Evolutionary conservation across 495 filamentous ascomycete genomes (phyloP).

Genomic region (Ascodesmis nigricans): DNA sequence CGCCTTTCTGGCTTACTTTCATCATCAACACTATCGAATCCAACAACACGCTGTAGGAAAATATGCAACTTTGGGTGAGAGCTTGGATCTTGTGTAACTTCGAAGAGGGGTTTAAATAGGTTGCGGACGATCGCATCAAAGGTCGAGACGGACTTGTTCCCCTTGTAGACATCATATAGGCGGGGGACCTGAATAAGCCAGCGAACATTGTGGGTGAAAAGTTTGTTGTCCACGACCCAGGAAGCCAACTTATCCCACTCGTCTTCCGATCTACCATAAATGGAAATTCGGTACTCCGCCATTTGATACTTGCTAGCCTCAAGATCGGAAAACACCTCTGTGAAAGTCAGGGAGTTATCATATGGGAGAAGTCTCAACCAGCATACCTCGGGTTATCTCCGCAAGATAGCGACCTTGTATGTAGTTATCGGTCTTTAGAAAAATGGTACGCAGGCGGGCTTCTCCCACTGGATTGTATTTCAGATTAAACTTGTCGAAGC

Average conservation of each 20-base stretch:
- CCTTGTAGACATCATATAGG: constrained; percentile 88
- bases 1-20: constrained; percentile 90
- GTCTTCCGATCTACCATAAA: constrained; percentile 75
- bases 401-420: constrained; percentile 89
- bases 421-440: constrained; percentile 95
- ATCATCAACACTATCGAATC: constrained; percentile 93
- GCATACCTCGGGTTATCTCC: constrained; percentile 57
- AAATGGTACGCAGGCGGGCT: constrained; percentile 83
- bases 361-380: too few relatives aligned
- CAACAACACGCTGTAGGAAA: constrained; percentile 84
- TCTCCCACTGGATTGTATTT: constrained; percentile 98
- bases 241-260: constrained; percentile 97
- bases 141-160: constrained; percentile 57
- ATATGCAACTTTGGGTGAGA: constrained; percentile 85
- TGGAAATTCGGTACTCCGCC: constrained; percentile 96
- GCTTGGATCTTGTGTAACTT: constrained; percentile 69
- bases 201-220: constrained; percentile 90
- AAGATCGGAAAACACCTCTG: constrained; percentile 89
- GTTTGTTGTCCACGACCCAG: constrained; percentile 98
- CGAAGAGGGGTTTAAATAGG: constrained; percentile 81
- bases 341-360: not conserved
- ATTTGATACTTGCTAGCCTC: constrained; percentile 99
- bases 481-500: constrained; percentile 97
- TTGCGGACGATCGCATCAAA: constrained; percentile 85
- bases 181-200: constrained; percentile 94